Evolutionary conservation across 345 rosid genomes (phyloP), one percentile per base, ranked within the genome.

Genomic region (Kernera saxatilis): DNA sequence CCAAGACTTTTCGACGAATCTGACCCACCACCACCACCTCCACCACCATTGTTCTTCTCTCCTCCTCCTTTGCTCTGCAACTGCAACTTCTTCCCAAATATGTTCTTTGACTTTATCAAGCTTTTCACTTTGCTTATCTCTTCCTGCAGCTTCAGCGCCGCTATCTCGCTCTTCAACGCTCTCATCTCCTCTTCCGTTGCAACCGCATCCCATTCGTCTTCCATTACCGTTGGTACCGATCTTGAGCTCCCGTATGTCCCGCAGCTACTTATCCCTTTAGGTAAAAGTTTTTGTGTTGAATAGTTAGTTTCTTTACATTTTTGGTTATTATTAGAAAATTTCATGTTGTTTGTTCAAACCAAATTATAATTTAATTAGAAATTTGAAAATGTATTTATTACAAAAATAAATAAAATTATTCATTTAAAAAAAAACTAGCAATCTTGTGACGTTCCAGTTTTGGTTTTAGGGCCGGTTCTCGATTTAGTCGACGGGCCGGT

Each of bases 191-290:
- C 96, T 0, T 80, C 88, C 2, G 91, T 81, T 15, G 91, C 90
- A 52, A 87, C 81, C 0, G 82, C 82, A 39, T 91, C 97, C 97
- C 97, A 91, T 55, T 91, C 97, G 43, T 87, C 96, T 70, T 89
- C 97, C 1, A 80, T 79, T 54, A 84, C 83, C 4, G 93, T 84
- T 21, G 83, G 75, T 12, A 83, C 86, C 1, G 96, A 89, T 67
- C 87, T 86, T 41, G 96, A 80, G 81, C 97, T 91, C 35, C 89
- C 84, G 0, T 77, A 78, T 9, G 83, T 79, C 15, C 82, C 84
- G 7, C 83, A 75, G 71, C 67, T 81, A 23, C 81, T 73, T 61
- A 70, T 60, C 11, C 72, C 70, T 70, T 64, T 84, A 3, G 95
- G 86, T 2, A 91, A 80, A 71, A n/a, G n/a, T n/a, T n/a, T n/a